A percentile compares a stretch with the other conserved stretches of the same genome.
These are phyloP conservation scores for Moniliella sp. DNA, from an alignment of 1,284 basidiomycete genomes.

Conservation along the genomic window DNA sequence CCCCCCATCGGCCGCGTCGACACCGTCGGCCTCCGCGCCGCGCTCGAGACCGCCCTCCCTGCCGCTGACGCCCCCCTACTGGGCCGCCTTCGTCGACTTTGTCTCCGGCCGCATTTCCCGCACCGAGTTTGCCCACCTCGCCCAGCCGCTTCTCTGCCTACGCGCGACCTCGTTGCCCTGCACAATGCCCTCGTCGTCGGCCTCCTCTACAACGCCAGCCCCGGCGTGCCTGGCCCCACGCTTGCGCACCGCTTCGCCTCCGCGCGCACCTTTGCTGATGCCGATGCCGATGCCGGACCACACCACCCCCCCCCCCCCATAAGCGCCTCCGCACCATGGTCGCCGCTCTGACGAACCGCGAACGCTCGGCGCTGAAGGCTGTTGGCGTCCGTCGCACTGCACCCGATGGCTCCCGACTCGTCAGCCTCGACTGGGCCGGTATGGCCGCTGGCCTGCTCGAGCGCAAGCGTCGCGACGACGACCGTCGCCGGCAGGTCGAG, in stretches of 20 bases:
- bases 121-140: constrained; percentile 32
- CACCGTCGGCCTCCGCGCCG: constrained; percentile 21
- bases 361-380: constrained; percentile 21
- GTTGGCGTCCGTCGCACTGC: too few relatives aligned
- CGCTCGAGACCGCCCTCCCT: constrained; percentile 23
- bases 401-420: too few relatives aligned
- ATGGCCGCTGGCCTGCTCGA: constrained; percentile 31
- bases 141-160: constrained; percentile 8
- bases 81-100: constrained; percentile 33
- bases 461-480: constrained; percentile 31
- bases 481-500: constrained; percentile 22
- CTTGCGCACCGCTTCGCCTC: constrained; percentile 1
- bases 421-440: constrained; percentile 21
- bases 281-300: constrained; percentile 6
- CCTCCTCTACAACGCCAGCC: constrained; percentile 35
- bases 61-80: constrained; percentile 26
- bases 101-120: constrained; percentile 33
- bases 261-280: constrained; percentile 6
- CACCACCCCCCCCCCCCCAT: too few relatives aligned
- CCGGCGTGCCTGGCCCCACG: constrained; percentile 18
- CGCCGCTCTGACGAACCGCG: constrained; percentile 18
- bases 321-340: constrained; percentile 27
- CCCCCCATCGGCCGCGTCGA: too few relatives aligned
- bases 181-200: constrained; percentile 36
- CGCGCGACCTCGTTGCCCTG: constrained; percentile 25